Percentiles rank a stretch among this genome's conserved stretches.
phyloP scores from a whole-genome alignment of 306 rosid species.

The Lagenaria siceraria region DNA sequence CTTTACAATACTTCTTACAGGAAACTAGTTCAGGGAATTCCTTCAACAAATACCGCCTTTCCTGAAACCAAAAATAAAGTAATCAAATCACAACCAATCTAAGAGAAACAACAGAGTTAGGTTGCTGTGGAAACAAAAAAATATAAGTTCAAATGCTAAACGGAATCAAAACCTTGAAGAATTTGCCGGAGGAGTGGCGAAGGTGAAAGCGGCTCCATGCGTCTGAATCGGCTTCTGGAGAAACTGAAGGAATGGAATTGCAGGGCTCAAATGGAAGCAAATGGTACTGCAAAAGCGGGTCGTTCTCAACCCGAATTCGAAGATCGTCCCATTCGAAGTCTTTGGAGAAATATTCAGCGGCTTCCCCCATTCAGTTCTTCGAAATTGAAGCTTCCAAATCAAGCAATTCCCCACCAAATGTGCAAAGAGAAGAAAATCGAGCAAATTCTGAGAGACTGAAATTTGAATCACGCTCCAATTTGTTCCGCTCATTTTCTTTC shows the following conservation, averaged over 20 bases:
- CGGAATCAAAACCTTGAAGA: slow-evolving; percentile 54
- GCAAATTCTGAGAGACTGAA: not conserved
- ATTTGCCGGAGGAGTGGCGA: slow-evolving; percentile 81
- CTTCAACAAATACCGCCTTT: slow-evolving; percentile 74
- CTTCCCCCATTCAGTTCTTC: slow-evolving; percentile 20
- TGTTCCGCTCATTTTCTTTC: not conserved
- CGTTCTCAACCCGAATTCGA: slow-evolving; percentile 44
- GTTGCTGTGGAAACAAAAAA: not conserved
- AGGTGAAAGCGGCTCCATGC: slow-evolving; percentile 77
- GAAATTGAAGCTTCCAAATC: not conserved
- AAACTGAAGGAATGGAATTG: not conserved
- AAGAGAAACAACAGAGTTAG: not conserved
- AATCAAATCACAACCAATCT: not conserved
- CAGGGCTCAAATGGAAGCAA: slow-evolving; percentile 28
- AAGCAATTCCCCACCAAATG: not conserved
- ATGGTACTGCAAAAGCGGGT: slow-evolving; percentile 42
- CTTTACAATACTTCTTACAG: slow-evolving; percentile 29
- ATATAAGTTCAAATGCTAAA: not conserved
- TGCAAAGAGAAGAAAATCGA: not conserved
- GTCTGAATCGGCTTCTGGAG: slow-evolving; percentile 28
- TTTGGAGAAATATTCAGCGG: slow-evolving; percentile 46
- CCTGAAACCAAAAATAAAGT: slow-evolving; percentile 24
- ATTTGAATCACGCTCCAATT: not conserved
- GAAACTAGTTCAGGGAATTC: slow-evolving; percentile 69
- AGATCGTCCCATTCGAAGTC: slow-evolving; percentile 81